A percentile compares a stretch with the other conserved stretches of the same genome.
Conservation (phyloP, 2,329 filamentous ascomycete genomes). For the Epichloe sylvatica region DNA sequence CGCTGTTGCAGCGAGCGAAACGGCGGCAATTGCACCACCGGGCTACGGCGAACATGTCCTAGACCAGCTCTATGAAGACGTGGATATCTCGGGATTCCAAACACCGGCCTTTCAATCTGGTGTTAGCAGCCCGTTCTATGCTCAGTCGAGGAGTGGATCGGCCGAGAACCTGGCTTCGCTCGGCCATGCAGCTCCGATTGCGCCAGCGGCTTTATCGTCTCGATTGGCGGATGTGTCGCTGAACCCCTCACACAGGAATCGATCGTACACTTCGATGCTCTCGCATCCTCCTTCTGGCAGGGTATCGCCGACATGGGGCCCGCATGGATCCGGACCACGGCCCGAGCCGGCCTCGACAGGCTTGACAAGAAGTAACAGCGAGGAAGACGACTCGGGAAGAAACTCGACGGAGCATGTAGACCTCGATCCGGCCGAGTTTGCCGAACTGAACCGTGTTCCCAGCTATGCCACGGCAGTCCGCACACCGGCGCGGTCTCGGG, state of each 20-base stretch:
- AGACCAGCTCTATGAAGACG: slow-evolving; percentile 79
- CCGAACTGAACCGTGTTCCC: slow-evolving; percentile 57
- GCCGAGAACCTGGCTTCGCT: slow-evolving; percentile 59
- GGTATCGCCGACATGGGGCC: slow-evolving; percentile 27
- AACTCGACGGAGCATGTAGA: slow-evolving; percentile 44
- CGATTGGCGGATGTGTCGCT: slow-evolving; percentile 56
- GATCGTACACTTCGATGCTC: slow-evolving; percentile 31
- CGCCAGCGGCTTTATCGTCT: slow-evolving; percentile 44
- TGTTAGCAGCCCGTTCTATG: slow-evolving; percentile 68
- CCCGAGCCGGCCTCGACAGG: slow-evolving; percentile 31
- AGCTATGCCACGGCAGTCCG: slow-evolving; percentile 64
- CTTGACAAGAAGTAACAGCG: slow-evolving; percentile 40
- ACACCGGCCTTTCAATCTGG: slow-evolving; percentile 58
- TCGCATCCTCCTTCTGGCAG: slow-evolving; percentile 30
- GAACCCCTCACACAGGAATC: slow-evolving; percentile 31
- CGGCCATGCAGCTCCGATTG: slow-evolving; percentile 17
- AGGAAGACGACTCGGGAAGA: slow-evolving; percentile 35
- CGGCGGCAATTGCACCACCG: slow-evolving; percentile 65
- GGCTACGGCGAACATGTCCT: slow-evolving; percentile 82
- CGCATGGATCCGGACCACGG: slow-evolving; percentile 21
- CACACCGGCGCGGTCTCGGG: slow-evolving; percentile 42
- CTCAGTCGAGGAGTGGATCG: slow-evolving; percentile 60
- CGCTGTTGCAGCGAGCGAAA: slow-evolving; percentile 34
- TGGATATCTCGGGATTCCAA: slow-evolving; percentile 70
- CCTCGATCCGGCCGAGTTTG: slow-evolving; percentile 44